A percentile compares a stretch with the other conserved stretches of the same genome.
Evolutionary conservation across 495 filamentous ascomycete species (phyloP).

Genomic region (Polyplosphaeria fusca): DNA sequence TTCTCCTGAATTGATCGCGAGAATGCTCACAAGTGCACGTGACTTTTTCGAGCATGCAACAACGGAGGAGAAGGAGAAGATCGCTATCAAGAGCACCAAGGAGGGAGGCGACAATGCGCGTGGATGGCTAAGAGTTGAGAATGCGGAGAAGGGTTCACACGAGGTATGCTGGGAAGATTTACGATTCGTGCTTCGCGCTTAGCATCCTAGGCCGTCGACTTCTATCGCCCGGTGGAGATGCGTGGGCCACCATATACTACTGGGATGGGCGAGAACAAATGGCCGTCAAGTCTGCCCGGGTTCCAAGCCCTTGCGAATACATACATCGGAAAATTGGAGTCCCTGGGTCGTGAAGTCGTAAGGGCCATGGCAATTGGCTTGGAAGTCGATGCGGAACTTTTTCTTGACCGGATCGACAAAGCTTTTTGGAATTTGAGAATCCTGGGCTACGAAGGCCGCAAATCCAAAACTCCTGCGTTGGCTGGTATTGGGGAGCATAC

Average conservation of each 20-base stretch:
- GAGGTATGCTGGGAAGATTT: neutral
- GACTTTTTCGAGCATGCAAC: constrained; percentile 5
- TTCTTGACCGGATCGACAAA: constrained; percentile 7
- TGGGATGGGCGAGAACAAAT: constrained; percentile 7
- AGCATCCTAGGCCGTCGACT: constrained; percentile 1
- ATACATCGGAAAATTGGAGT: neutral
- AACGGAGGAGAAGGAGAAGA: neutral
- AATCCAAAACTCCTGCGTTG: neutral
- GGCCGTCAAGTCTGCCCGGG: neutral
- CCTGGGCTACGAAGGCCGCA: constrained; percentile 3
- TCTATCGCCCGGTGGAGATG: constrained; percentile 4
- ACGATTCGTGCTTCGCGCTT: neutral
- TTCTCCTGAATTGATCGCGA: neutral
- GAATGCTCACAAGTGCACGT: constrained; percentile 6
- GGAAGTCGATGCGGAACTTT: neutral
- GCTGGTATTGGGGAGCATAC: constrained; percentile 10
- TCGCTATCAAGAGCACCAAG: constrained; percentile 1
- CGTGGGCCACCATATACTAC: neutral
- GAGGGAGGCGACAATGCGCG: constrained; percentile 7
- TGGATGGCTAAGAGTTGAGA: constrained; percentile 5
- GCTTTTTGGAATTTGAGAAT: constrained; percentile 9
- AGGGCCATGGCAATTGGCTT: constrained; percentile 5
- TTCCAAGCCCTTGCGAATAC: neutral
- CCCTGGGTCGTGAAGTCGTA: constrained; percentile 1
- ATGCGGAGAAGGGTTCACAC: constrained; percentile 6